Base-by-base conservation (phyloP, 1,284 basidiomycete species). In the Chiua sp. region DNA sequence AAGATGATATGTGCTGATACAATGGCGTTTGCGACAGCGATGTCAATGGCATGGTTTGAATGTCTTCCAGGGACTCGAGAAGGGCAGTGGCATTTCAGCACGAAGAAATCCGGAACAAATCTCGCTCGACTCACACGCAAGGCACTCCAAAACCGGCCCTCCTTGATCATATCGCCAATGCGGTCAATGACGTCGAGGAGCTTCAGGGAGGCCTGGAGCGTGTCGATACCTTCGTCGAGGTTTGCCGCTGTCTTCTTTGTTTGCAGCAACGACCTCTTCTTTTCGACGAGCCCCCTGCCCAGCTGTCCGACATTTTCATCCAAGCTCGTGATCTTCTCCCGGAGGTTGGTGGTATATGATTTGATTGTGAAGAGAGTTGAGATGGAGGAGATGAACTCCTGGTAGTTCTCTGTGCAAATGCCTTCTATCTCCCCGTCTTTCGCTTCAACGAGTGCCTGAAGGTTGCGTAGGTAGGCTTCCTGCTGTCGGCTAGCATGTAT, bases 371-470 rank as follows among this genome's bases (percentile, higher is more conserved):
- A 91, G 57, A 99, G 82, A 6, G 96, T 98, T 37, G 96, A 95
- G 12, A 98, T 96, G 11, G 96, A 98, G 26, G 91, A 90, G 28
- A 98, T 95, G 73, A 99, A 99, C 75, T 99, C 98, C 79, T 97
- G 94, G 74, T 99, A 98, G 75, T 98, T 98, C 67, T 92, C 91
- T 60, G 91, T 87, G 77, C 98, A 99, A 77, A 98, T 96, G 61
- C 86, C 87, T n/a, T 98, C 94, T 71, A 99, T 99, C 77, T 99
- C 96, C 59, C 85, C 83, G 73, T 99, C 98, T 78, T 98, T 98
- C 65, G 94, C 88, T 69, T 92, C 87, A 53, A 98, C 92, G 68
- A 98, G 93, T 22, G 81, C 82, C 68, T 94, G 91, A 53, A 98
- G 81, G 47, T 91, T 93, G 50, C 91, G 87, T 39, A 99, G 84